Evolutionary conservation across 768 basidiomycete species (phyloP).

Genomic region (Tulasnella sp.): DNA sequence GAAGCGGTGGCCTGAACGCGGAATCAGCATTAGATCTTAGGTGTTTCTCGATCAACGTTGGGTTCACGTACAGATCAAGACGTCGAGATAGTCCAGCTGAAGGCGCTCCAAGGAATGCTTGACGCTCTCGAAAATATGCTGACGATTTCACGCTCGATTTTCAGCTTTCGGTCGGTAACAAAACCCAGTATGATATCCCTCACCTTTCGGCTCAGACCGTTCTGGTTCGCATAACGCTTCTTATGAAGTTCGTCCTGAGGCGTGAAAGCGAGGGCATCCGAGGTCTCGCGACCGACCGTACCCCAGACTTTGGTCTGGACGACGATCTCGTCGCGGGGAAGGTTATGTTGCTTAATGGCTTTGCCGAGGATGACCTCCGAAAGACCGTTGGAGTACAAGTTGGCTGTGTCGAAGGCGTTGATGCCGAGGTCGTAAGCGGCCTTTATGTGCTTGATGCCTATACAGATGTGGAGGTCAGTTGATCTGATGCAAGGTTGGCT

Average conservation of each 20-base stretch:
- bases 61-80: slow-evolving; percentile 32
- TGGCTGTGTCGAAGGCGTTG: slow-evolving; percentile 7
- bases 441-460: slow-evolving; percentile 37
- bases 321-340: slow-evolving; percentile 62
- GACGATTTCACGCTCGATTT: not conserved
- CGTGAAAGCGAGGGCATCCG: not conserved
- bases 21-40: not conserved
- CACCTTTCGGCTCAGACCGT: slow-evolving; percentile 42
- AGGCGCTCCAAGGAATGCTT: slow-evolving; percentile 31
- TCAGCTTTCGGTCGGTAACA: not conserved
- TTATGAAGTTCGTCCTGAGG: slow-evolving; percentile 20
- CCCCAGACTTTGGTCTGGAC: slow-evolving; percentile 49
- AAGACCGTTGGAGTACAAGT: slow-evolving; percentile 46
- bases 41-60: not conserved
- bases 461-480: too few species aligned
- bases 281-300: not conserved
- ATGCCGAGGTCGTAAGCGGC: slow-evolving; percentile 30
- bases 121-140: slow-evolving; percentile 41
- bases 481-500: not conserved
- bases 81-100: slow-evolving; percentile 36
- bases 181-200: not conserved
- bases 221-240: slow-evolving; percentile 44
- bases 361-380: slow-evolving; percentile 63
- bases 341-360: slow-evolving; percentile 43
- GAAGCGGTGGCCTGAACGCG: slow-evolving; percentile 24